Base-by-base conservation (phyloP, 2,329 filamentous ascomycete species). In the Lithohypha guttulata region DNA sequence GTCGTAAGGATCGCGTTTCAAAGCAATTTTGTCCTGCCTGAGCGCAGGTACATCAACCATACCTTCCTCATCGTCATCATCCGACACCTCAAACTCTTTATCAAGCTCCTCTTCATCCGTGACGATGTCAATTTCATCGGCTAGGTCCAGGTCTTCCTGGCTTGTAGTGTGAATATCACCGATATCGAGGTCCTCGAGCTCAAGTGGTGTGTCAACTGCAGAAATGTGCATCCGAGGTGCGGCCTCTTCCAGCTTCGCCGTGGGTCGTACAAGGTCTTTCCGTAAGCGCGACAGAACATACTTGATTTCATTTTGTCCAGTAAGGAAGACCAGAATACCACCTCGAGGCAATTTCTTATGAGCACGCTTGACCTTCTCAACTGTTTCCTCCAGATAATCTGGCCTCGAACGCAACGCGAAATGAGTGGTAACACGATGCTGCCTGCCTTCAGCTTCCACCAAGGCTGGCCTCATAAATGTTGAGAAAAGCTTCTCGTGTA, bases 241-340 rank as follows among this genome's bases (percentile, higher is more conserved):
- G 7, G 73, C 68, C 13, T 21, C 19, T 11, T 21, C 14, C 3
- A 25, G 8, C 15, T 18, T 17, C 22, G 21, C 3, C 11, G 30
- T 19, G 6, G 21, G 31, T 4, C 15, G 34, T 3, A 19, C 33
- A 13, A 50, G 39, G 7, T 46, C 42, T 10, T 36, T 40, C 54
- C 81, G 85, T 18, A 98, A 63, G 25, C 73, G 75, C 58, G 86
- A 91, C 47, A 79, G 81, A n/a, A 98, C 69, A 33, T 82, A 74
- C 28, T 75, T 69, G 43, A 98, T 98, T 57, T 98, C 93, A 48
- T 85, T 84, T 50, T 94, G 84, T 0, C 91, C 87, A 0, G 91
- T 98, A 38, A 98, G 63, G 54, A 98, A 98, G 1, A 96, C 85
- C 15, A 98, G 71, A 56, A 98, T 91, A 6, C 83, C 85, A 7